Percentiles rank a stretch among this genome's conserved stretches.
Conservation (phyloP, 352 stramenopile genomes). For the Peronosclerospora sorghi region DNA sequence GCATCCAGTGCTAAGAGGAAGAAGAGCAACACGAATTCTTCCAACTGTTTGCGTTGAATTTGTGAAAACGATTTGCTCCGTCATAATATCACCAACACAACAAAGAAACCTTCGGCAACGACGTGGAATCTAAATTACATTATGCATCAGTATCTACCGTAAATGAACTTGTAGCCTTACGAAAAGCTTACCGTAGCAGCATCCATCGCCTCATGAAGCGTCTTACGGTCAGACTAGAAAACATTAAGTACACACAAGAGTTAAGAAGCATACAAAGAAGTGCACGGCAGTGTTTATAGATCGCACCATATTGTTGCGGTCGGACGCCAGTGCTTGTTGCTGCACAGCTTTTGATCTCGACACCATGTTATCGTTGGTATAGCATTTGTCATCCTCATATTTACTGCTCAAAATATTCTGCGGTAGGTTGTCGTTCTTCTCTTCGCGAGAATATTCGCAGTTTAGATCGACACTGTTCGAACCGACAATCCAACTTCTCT, state of each 20-base stretch:
- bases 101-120: constrained; percentile 63
- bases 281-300: no score
- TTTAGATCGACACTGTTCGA: constrained; percentile 4
- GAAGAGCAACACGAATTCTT: constrained; percentile 61
- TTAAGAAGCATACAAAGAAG: not conserved
- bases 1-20: constrained; percentile 74
- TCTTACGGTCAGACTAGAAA: constrained; percentile 16
- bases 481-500: not conserved
- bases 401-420: not conserved
- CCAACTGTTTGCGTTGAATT: constrained; percentile 47
- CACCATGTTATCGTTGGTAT: constrained; percentile 1
- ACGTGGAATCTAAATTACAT: constrained; percentile 29
- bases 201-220: constrained; percentile 17
- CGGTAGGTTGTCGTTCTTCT: not conserved
- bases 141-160: not conserved
- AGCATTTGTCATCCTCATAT: constrained; percentile 1
- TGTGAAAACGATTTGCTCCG: constrained; percentile 63
- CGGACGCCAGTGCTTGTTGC: constrained; percentile 2
- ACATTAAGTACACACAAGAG: not conserved
- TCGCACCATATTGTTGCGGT: no score
- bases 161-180: not conserved
- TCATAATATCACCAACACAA: constrained; percentile 57
- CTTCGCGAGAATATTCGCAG: constrained; percentile 6
- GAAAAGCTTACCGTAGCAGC: constrained; percentile 14
- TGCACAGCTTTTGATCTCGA: constrained; percentile 1